phyloP scores from a whole-genome alignment of 805 yeast species.

The Cephaloascus albidus region DNA sequence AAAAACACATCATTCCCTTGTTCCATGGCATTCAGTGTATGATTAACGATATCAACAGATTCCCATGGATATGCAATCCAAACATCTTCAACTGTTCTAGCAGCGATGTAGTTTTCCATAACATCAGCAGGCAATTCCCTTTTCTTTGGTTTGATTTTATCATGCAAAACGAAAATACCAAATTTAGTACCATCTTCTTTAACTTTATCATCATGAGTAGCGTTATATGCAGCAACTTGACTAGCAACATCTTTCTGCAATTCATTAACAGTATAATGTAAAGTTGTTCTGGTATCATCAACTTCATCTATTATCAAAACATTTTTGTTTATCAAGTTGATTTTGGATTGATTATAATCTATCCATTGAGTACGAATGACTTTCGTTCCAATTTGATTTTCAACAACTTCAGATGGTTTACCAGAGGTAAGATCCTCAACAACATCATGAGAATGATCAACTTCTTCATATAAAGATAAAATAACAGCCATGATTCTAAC shows the following conservation, averaged over 20 bases:
- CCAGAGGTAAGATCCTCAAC: conserved; percentile 46
- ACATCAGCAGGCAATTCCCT: conserved; percentile 64
- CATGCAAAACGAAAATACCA: conserved; percentile 72
- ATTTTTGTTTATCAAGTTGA: conserved; percentile 57
- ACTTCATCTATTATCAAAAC: conserved; percentile 76
- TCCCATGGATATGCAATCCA: conserved; percentile 93
- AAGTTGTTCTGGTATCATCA: conserved; percentile 79
- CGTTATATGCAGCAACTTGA: conserved; percentile 42
- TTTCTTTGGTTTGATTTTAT: conserved; percentile 61
- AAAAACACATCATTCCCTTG: conserved; percentile 63
- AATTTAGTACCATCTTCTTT: too few species aligned
- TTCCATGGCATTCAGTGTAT: conserved; percentile 59
- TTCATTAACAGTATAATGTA: conserved; percentile 71
- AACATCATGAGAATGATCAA: conserved; percentile 49
- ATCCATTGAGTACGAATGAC: conserved; percentile 82
- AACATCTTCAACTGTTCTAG: conserved; percentile 64
- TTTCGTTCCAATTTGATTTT: conserved; percentile 41
- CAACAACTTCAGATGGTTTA: conserved; percentile 47
- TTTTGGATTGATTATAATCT: conserved; percentile 57
- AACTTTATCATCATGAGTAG: conserved; percentile 7
- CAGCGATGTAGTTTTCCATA: conserved; percentile 58
- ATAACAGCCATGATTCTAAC: conserved; percentile 93
- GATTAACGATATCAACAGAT: conserved; percentile 63
- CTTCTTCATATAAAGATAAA: conserved; percentile 81
- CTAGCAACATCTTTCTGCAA: conserved; percentile 60